Conservation (phyloP, 2,329 filamentous ascomycete species). For the Penicillium sp. region DNA sequence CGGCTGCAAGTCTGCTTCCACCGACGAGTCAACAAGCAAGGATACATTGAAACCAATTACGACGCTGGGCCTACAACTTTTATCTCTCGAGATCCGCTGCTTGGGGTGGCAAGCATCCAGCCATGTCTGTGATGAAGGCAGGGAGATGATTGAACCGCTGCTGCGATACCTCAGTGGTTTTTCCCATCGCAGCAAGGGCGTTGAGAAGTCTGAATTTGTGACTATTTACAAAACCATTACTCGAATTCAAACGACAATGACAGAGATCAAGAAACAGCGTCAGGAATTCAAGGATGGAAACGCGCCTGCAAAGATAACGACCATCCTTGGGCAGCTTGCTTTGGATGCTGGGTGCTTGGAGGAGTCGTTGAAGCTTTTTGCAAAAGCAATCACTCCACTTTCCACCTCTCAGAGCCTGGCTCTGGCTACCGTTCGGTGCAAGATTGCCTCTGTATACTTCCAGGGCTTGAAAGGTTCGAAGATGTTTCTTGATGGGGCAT, state of each 20-base stretch:
- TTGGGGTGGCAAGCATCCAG: constrained; percentile 47
- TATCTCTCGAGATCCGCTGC: constrained; percentile 44
- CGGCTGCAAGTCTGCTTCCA: constrained; percentile 22
- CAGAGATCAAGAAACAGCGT: constrained; percentile 31
- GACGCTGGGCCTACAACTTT: constrained; percentile 42
- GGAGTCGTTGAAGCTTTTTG: constrained; percentile 42
- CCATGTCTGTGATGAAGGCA: constrained; percentile 44
- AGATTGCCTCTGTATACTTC: constrained; percentile 42
- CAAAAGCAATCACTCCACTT: constrained; percentile 34
- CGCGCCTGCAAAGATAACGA: constrained; percentile 37
- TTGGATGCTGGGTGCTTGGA: constrained; percentile 43
- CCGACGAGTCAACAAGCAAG: constrained; percentile 18
- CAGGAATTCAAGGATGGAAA: constrained; percentile 26
- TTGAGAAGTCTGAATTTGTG: constrained; percentile 43
- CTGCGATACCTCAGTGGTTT: constrained; percentile 43
- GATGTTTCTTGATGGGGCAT: constrained; percentile 23
- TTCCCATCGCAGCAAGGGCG: constrained; percentile 34
- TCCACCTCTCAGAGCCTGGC: constrained; percentile 36
- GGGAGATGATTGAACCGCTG: constrained; percentile 49
- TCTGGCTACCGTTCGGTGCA: constrained; percentile 42
- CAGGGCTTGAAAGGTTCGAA: constrained; percentile 31
- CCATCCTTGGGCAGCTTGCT: constrained; percentile 43
- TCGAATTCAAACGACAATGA: constrained; percentile 36
- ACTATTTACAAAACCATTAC: constrained; percentile 39
- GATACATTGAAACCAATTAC: constrained; percentile 34